Percentiles rank a stretch among this genome's conserved stretches.
Conservation (phyloP, 305 asterid genomes). For the Petunia hybrid region DNA sequence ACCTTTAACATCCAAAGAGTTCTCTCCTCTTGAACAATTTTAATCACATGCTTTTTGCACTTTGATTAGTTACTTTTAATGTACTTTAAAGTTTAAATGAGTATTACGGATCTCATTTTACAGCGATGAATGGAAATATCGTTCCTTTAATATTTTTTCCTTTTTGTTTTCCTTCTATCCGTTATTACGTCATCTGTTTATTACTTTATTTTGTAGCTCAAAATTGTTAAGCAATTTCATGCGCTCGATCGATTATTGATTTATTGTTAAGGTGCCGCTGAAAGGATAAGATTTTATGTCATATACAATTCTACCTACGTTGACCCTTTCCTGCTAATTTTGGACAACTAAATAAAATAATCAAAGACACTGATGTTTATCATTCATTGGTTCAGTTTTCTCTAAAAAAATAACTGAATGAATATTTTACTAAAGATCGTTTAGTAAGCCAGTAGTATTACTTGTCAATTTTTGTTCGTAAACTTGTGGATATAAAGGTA, state of each 20-base stretch:
- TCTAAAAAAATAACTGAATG: background rate
- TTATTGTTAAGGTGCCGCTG: background rate
- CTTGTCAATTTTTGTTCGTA: background rate
- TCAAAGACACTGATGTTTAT: background rate
- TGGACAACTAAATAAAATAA: background rate
- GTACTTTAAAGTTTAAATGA: background rate
- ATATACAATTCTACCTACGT: background rate
- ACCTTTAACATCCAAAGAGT: too few relatives aligned
- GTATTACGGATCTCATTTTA: background rate
- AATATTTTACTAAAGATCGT: background rate
- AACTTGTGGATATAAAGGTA: background rate
- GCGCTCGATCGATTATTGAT: too few relatives aligned
- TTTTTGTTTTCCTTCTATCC: background rate
- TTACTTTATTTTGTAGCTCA: background rate
- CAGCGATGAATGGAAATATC: background rate
- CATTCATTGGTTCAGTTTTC: background rate
- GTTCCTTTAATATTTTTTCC: background rate
- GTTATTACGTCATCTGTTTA: background rate
- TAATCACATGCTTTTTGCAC: too few relatives aligned
- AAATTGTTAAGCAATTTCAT: background rate
- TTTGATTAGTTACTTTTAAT: too few relatives aligned
- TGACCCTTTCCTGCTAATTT: background rate
- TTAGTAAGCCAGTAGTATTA: background rate
- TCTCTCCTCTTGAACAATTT: too few relatives aligned
- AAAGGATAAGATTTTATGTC: slow-evolving; percentile 17